Percentiles rank a stretch among this genome's conserved stretches.
Evolutionary conservation across 495 filamentous ascomycete species (phyloP).

Genomic region (Penicillium mononematosum): DNA sequence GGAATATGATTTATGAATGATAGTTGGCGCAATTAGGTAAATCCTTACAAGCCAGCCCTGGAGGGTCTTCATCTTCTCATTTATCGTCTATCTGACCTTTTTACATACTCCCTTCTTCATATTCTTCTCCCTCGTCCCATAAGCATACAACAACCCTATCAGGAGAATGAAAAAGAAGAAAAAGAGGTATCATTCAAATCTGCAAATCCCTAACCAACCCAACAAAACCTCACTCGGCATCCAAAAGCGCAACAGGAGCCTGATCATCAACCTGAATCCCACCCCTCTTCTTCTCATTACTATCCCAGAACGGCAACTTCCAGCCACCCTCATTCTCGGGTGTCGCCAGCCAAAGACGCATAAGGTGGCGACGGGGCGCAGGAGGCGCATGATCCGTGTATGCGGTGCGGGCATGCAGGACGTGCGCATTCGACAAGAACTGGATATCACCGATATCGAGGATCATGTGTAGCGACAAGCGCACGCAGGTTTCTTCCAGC

Average conservation of each 20-base stretch:
- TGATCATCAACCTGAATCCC: conserved; percentile 85
- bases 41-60: no score
- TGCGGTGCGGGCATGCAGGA: conserved; percentile 67
- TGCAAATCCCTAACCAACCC: conserved; percentile 12
- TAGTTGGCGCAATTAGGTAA: background rate
- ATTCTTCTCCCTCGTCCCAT: background rate
- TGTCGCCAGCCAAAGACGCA: conserved; percentile 79
- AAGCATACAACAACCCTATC: background rate
- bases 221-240: conserved; percentile 59
- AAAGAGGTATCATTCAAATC: conserved; percentile 22
- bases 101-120: no score
- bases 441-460: conserved; percentile 80
- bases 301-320: conserved; percentile 79
- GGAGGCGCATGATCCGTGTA: conserved; percentile 66
- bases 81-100: background rate
- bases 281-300: conserved; percentile 76
- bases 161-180: background rate
- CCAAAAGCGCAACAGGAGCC: conserved; percentile 62
- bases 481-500: conserved; percentile 65
- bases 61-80: background rate
- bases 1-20: conserved; percentile 3
- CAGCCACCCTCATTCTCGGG: conserved; percentile 83
- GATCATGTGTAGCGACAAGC: conserved; percentile 70
- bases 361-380: conserved; percentile 67
- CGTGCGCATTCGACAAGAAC: conserved; percentile 67